phyloP scores from a whole-genome alignment of 495 filamentous ascomycete species.

The Lophiostoma macrostomum region DNA sequence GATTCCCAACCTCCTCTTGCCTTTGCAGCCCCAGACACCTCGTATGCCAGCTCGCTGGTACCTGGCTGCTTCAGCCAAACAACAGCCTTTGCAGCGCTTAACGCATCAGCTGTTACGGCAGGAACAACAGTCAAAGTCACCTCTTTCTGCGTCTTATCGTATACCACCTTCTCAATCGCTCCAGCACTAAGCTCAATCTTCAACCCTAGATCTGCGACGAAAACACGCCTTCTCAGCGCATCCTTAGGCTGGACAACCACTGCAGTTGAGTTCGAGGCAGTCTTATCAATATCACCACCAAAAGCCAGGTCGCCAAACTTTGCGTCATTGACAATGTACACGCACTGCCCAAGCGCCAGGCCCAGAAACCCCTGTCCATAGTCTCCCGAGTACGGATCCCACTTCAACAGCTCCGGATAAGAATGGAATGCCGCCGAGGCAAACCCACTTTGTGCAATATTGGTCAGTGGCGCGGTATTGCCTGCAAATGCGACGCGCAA shows the following conservation, averaged over 20 bases:
- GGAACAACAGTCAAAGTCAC: too few species aligned
- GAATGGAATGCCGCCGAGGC: conserved; percentile 51
- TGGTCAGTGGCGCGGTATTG: conserved; percentile 48
- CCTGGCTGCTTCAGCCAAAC: too few species aligned
- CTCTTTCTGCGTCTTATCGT: not conserved
- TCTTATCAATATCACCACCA: conserved; percentile 41
- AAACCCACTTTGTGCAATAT: conserved; percentile 51
- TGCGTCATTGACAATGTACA: conserved; percentile 45
- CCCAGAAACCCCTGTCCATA: conserved; percentile 53
- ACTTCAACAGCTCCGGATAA: conserved; percentile 50
- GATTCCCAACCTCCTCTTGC: too few species aligned
- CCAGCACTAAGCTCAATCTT: conserved; percentile 45
- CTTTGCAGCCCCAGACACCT: too few species aligned
- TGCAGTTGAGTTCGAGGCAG: not conserved
- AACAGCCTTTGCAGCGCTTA: too few species aligned
- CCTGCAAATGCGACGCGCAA: conserved; percentile 45
- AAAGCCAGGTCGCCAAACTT: conserved; percentile 44
- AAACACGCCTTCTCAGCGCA: conserved; percentile 44
- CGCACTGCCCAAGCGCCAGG: conserved; percentile 44
- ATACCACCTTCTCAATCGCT: conserved; percentile 33
- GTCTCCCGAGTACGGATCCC: conserved; percentile 53
- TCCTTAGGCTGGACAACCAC: conserved; percentile 43
- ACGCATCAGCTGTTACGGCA: too few species aligned
- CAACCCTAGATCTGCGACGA: conserved; percentile 39
- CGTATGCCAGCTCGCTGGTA: too few species aligned